Evolutionary conservation across 2,329 filamentous ascomycete genomes (phyloP), one percentile per base, ranked within the genome.

Genomic region (Albophoma yamanashiensis): DNA sequence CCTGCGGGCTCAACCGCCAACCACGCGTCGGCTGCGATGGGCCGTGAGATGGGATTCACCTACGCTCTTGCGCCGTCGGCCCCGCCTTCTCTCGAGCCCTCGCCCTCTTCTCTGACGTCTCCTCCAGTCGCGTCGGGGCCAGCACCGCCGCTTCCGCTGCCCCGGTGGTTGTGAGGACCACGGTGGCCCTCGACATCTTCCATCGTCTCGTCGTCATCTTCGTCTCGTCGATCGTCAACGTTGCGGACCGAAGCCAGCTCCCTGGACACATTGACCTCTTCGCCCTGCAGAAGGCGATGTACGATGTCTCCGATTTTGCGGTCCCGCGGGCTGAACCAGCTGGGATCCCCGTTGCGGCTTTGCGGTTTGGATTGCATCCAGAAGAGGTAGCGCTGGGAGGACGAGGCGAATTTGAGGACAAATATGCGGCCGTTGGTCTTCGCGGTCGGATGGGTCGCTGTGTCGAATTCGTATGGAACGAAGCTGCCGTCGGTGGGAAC

Each of bases 51-150:
- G 67, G 70, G 68, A 66, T 66, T 71, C 62, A 99, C 95, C 93
- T 97, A 99, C 94, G 93, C 94, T 97, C 94, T 87, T 78, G 91
- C 95, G 71, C 95, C 94, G 77, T 97, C 94, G 67, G 91, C 91
- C 72, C 95, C 94, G 62, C 93, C 94, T 76, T 96, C 92, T 78
- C 95, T 84, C 65, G 93, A 86, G 67, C 85, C 87, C 74, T 91
- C 86, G 61, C 94, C 94, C 75, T 97, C 94, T 74, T 95, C 87
- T 75, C 92, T 85, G 67, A 96, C 79, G 72, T 99, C 93, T 64
- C 92, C 93, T 60, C 93, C 93, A 3, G 92, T 96, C 58, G 92
- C 92, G 74, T 83, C 92, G 60, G 89, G 78, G 40, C 92, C 92
- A 62, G 92, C 92, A 64, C 92, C 92, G 62, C 92, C 92, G 66